These are phyloP conservation scores for Tolypocladium nubicola DNA, from an alignment of 2,329 filamentous ascomycete species.

Conservation along the genomic window DNA sequence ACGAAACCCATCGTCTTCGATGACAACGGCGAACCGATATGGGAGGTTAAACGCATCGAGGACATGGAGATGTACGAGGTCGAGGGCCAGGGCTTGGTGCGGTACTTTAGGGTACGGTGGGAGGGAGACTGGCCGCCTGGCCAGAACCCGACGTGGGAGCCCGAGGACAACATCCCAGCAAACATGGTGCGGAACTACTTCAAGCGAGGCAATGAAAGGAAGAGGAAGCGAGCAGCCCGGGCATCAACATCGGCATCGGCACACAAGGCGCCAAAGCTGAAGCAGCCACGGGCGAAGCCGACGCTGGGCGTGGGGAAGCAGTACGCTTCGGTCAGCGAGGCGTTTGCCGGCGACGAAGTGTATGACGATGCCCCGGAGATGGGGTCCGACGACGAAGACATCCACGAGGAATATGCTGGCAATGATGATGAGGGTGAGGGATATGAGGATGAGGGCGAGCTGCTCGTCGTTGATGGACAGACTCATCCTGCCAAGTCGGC, in stretches of 20 bases:
- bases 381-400: neutral
- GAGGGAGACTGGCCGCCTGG: slow-evolving; percentile 44
- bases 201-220: slow-evolving; percentile 15
- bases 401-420: neutral
- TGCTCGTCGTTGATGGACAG: neutral
- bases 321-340: slow-evolving; percentile 19
- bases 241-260: neutral
- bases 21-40: slow-evolving; percentile 17
- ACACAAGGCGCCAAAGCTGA: neutral
- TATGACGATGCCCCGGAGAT: neutral
- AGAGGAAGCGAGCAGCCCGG: slow-evolving; percentile 5
- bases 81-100: slow-evolving; percentile 22
- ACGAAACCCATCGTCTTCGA: neutral
- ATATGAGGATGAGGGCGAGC: neutral
- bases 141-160: slow-evolving; percentile 50
- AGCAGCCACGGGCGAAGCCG: neutral
- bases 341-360: slow-evolving; percentile 13
- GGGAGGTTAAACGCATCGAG: slow-evolving; percentile 34
- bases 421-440: neutral
- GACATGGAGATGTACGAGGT: slow-evolving; percentile 27
- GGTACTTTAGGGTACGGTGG: slow-evolving; percentile 44
- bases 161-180: slow-evolving; percentile 36
- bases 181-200: slow-evolving; percentile 30
- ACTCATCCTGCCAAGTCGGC: neutral
- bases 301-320: neutral